Evolutionary conservation across 2,329 filamentous ascomycete species (phyloP).

Genomic region (Ophiostoma sp.): DNA sequence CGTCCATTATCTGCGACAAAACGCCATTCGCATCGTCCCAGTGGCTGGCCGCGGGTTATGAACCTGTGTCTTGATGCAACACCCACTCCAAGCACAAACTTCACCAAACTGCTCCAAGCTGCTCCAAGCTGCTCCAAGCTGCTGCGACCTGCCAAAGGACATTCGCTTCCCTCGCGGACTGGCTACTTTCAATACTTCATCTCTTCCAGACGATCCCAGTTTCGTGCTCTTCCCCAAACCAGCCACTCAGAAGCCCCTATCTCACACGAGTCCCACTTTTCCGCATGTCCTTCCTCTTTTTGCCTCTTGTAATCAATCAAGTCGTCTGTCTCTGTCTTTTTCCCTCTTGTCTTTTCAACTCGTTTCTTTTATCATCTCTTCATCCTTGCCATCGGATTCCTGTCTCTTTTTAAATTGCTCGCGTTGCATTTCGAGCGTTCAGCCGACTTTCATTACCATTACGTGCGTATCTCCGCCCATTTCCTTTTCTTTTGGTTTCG

Average conservation of each 20-base stretch:
- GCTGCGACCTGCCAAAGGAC: no score
- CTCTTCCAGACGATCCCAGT: neutral
- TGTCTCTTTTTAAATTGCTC: conserved; percentile 12
- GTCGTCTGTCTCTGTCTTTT: neutral
- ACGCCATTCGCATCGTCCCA: conserved; percentile 2
- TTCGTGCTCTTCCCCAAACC: neutral
- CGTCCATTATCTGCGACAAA: conserved; percentile 3
- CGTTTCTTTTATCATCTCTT: neutral
- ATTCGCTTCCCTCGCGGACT: neutral
- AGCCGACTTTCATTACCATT: conserved; percentile 12
- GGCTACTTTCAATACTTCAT: neutral
- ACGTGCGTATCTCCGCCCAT: conserved; percentile 15
- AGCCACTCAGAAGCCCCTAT: conserved; percentile 10
- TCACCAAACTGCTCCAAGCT: no score
- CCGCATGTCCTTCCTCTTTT: neutral
- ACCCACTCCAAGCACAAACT: no score
- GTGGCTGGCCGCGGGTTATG: neutral
- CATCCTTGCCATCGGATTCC: neutral
- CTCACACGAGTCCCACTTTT: neutral
- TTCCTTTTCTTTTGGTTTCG: neutral
- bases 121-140: no score
- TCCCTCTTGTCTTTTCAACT: neutral
- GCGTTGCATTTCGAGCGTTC: conserved; percentile 8
- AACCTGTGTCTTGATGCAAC: neutral
- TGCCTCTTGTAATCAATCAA: neutral